Conservation (phyloP, 371 early-diverging fungal genomes). For the Fennellomyces sp. region DNA sequence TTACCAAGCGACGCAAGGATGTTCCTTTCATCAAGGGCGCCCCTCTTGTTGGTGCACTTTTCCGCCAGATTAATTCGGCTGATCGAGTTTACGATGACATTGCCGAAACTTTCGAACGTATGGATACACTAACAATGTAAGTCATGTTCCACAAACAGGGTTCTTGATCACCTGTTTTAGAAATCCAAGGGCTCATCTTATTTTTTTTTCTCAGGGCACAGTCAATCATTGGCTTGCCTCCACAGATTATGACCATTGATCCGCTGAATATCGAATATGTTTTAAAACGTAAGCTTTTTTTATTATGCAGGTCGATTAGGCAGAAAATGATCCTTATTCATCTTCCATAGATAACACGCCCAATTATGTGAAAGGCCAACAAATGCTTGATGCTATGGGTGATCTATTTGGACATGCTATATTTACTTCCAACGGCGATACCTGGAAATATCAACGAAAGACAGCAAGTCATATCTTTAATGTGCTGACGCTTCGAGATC, state of each 20-base stretch:
- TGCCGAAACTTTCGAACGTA: conserved; percentile 16
- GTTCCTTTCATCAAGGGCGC: conserved; percentile 20
- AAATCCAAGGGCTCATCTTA: not conserved
- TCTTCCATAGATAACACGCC: conserved; percentile 28
- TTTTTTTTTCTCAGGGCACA: conserved; percentile 3
- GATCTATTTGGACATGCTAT: conserved; percentile 43
- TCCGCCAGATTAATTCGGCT: conserved; percentile 12
- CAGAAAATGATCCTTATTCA: not conserved
- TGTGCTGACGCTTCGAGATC: conserved; percentile 57
- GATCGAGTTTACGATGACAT: conserved; percentile 23
- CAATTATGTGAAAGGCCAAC: conserved; percentile 39
- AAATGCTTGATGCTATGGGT: conserved; percentile 24
- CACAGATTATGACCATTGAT: conserved; percentile 22
- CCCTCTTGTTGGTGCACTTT: conserved; percentile 28
- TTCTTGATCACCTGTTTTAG: not conserved
- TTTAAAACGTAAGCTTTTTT: conserved; percentile 19
- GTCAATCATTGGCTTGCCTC: conserved; percentile 21
- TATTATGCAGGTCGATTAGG: no score
- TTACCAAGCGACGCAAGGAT: conserved; percentile 22
- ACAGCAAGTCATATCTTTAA: conserved; percentile 56
- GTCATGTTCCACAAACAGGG: not conserved
- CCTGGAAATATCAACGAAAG: conserved; percentile 49
- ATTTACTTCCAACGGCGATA: conserved; percentile 45
- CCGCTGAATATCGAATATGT: conserved; percentile 30
- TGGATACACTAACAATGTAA: conserved; percentile 22